Base-by-base conservation (phyloP, 352 stramenopile genomes). In the Phytopythium litorale region DNA sequence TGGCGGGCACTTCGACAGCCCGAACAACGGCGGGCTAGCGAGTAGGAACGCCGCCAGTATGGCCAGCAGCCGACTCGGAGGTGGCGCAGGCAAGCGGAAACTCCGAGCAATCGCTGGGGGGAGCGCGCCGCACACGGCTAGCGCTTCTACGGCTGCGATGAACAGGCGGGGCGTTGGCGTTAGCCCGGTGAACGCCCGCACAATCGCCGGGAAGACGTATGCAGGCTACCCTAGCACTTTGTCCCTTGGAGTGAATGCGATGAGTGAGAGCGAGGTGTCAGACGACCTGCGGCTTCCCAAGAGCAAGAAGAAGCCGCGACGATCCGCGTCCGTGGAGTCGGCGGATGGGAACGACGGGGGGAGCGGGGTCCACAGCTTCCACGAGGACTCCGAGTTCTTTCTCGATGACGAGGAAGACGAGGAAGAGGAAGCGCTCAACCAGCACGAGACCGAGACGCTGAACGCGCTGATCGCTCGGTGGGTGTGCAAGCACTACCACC, bases 321-420 rank as follows among this genome's bases (percentile, higher is more conserved):
- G 54, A 5, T 32, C 54, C 16, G 54, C 23, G 4, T 60, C 54
- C 11, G 32, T 60, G 23, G 54, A 37, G 35, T 40, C 54, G 12
- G 54, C n/a, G 8, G 54, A 42, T 7, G 62, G 55, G 12, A 30
- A 62, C 6, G 58, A 70, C 15, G 59, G 56, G 0, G 64, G 66
- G 4, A 60, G 64, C 9, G 37, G 56, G 18, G 37, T 30, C 18
- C 86, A 96, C 67, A 91, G 79, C 16, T 96, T 97, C 64, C 84
- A 95, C 60, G 84, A 95, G 48, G 89, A 97, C 54, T 40, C 19
- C 37, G 59, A 40, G 53, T 65, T 70, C 59, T 33, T 62, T 59
- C 45, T 61, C 56, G 7, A 37, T 37, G 23, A 64, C 33, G 42
- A 66, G 58, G 43, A 56, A 57, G 6, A 33, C n/a, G 23, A 60